Conservation (phyloP, 306 rosid genomes). For the Alnus rubra region DNA sequence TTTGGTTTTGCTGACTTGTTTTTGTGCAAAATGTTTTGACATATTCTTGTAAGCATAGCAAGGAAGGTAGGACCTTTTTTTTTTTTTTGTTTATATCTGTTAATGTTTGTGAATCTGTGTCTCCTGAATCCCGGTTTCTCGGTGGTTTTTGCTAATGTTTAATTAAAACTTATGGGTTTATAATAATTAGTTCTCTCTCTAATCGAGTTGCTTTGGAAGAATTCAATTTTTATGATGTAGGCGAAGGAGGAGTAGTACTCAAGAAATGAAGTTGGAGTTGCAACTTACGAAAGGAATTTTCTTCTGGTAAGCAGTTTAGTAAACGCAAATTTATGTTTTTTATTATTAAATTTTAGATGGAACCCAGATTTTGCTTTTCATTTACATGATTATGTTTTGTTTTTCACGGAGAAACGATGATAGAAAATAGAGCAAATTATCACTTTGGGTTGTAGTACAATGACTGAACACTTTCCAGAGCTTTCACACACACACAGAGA, state of each 20-base stretch:
- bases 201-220: conserved; percentile 9
- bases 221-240: background rate
- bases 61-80: conserved; percentile 23
- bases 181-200: background rate
- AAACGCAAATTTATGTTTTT: background rate
- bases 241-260: background rate
- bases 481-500: background rate
- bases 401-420: background rate
- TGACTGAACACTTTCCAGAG: background rate
- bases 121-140: background rate
- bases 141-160: background rate
- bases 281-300: background rate
- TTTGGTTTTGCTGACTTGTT: conserved; percentile 18
- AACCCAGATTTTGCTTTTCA: too few relatives aligned
- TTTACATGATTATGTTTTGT: background rate
- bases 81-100: conserved; percentile 25
- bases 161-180: background rate
- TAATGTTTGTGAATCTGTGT: conserved; percentile 19
- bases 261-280: background rate
- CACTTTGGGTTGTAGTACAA: background rate
- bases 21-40: conserved; percentile 27
- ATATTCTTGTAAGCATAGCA: conserved; percentile 43
- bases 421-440: background rate
- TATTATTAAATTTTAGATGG: background rate
- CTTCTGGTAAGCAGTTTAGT: background rate